Percentiles rank a stretch among this genome's conserved stretches.
These are phyloP conservation scores for Sisymbrium irio DNA, from an alignment of 345 rosid species.

Conservation along the genomic window DNA sequence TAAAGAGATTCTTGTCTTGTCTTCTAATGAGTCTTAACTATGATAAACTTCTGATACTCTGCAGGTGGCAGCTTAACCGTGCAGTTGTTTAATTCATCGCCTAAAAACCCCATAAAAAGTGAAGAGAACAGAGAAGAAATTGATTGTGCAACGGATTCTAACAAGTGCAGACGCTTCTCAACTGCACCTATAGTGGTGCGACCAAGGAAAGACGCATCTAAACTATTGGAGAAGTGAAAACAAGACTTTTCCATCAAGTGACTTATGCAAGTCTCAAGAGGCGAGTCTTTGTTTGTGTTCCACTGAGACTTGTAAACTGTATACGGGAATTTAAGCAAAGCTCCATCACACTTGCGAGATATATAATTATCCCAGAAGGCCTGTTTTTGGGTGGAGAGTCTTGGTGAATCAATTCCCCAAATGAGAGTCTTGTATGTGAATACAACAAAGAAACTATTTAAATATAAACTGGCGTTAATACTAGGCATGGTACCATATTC, in stretches of 20 bases:
- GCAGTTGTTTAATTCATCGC: not conserved
- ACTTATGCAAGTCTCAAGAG: not conserved
- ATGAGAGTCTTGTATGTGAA: not conserved
- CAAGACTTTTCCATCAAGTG: not conserved
- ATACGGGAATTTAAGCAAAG: not conserved
- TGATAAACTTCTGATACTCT: not conserved
- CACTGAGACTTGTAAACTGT: not conserved
- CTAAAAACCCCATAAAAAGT: not conserved
- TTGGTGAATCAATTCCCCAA: slow-evolving; percentile 11
- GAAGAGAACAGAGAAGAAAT: not conserved
- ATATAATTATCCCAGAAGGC: not conserved
- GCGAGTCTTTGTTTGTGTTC: not conserved
- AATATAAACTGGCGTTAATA: not conserved
- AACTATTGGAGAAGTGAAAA: not conserved
- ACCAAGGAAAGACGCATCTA: not conserved
- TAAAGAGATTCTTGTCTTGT: no score
- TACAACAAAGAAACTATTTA: not conserved
- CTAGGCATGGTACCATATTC: slow-evolving; percentile 28
- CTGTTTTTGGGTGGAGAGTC: slow-evolving; percentile 3
- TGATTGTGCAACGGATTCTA: not conserved
- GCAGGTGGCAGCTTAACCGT: not conserved
- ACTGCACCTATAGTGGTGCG: not conserved
- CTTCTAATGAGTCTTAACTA: no score
- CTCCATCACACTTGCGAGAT: not conserved
- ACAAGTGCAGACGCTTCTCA: not conserved